Evolutionary conservation across 345 rosid species (phyloP).

Genomic region (Aethionema arabicum): DNA sequence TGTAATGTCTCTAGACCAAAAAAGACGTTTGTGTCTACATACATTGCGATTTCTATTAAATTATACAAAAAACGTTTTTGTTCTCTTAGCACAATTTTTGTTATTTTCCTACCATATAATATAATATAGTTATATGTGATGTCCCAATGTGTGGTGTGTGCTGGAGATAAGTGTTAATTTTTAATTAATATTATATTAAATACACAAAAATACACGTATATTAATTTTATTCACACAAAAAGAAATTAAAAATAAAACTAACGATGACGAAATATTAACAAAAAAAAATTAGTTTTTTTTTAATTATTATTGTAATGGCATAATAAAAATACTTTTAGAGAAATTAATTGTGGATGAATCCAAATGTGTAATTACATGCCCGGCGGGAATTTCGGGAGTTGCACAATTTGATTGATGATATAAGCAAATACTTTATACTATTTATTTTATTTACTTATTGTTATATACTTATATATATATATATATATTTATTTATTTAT

Average conservation of each 20-base stretch:
- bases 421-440: conserved; percentile 22
- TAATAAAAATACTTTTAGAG: conserved; percentile 11
- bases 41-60: conserved; percentile 13
- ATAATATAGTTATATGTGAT: neutral
- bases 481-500: too few relatives aligned
- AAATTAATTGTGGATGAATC: conserved; percentile 25
- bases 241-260: neutral
- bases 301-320: neutral
- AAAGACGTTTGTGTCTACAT: conserved; percentile 21
- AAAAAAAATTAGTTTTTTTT: neutral
- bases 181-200: neutral
- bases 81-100: conserved; percentile 12
- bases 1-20: conserved; percentile 1
- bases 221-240: conserved; percentile 8
- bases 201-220: conserved; percentile 16
- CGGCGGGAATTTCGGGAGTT: conserved; percentile 42
- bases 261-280: conserved; percentile 15
- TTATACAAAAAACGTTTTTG: conserved; percentile 10
- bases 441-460: neutral
- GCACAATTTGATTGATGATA: conserved; percentile 27
- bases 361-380: conserved; percentile 20
- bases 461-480: too few relatives aligned
- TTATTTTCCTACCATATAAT: neutral
- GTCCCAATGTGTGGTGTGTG: conserved; percentile 8
- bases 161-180: conserved; percentile 14